A percentile compares a stretch with the other conserved stretches of the same genome.
Evolutionary conservation across 768 basidiomycete species (phyloP).

Genomic region (Russula abietina): DNA sequence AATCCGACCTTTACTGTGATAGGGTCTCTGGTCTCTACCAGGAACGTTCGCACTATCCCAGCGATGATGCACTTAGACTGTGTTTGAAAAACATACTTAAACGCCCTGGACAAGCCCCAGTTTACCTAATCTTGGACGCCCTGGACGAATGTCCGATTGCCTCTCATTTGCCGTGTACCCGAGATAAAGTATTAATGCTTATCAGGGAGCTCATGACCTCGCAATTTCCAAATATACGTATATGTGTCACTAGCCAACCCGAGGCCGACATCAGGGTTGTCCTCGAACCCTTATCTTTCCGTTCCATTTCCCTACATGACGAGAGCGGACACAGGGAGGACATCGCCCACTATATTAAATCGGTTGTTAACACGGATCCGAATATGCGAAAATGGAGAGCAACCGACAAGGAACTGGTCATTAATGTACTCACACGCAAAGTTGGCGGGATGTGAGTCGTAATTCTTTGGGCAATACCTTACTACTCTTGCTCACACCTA

Average conservation of each 20-base stretch:
- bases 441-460: not conserved
- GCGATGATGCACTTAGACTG: not conserved
- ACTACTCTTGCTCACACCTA: not conserved
- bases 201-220: not conserved
- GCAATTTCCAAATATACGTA: not conserved
- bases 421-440: not conserved
- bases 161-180: no score
- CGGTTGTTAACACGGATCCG: not conserved
- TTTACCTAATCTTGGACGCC: not conserved
- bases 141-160: not conserved
- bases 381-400: not conserved
- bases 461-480: no score
- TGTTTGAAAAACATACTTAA: not conserved
- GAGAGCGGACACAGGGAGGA: not conserved
- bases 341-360: not conserved
- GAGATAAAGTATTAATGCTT: not conserved
- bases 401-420: not conserved
- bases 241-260: not conserved
- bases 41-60: not conserved
- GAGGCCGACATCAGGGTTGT: not conserved
- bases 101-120: not conserved
- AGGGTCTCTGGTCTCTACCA: not conserved
- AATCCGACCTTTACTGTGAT: not conserved
- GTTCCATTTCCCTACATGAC: not conserved
- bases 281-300: not conserved